Percentiles rank a stretch among this genome's conserved stretches.
phyloP scores from a whole-genome alignment of 2,329 filamentous ascomycete species.

The Tolypocladium sp. region DNA sequence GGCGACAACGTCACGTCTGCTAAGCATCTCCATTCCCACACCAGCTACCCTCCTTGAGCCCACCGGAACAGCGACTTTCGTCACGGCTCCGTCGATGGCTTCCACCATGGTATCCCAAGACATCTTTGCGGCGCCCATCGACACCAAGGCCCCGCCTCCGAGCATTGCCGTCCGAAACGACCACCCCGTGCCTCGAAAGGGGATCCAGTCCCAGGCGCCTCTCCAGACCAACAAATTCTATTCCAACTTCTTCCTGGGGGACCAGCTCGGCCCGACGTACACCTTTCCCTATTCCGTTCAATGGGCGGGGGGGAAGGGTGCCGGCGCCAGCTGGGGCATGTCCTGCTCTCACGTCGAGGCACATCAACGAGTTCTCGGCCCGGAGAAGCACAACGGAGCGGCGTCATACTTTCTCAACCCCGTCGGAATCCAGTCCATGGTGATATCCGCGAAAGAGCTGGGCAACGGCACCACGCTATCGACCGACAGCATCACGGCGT shows the following conservation, averaged over 20 bases:
- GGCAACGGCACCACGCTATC: conserved; percentile 47
- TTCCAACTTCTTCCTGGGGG: conserved; percentile 69
- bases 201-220: conserved; percentile 37
- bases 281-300: conserved; percentile 66
- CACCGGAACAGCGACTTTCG: neutral
- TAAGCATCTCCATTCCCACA: neutral
- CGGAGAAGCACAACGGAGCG: conserved; percentile 44
- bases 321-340: conserved; percentile 65
- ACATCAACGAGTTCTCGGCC: conserved; percentile 58
- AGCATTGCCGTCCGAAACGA: conserved; percentile 38
- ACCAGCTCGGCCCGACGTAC: conserved; percentile 60
- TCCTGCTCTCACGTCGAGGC: conserved; percentile 65
- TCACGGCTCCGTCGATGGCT: neutral
- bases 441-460: conserved; percentile 72
- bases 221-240: conserved; percentile 75
- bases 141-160: conserved; percentile 38
- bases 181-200: conserved; percentile 48
- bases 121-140: conserved; percentile 49
- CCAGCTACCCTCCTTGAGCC: neutral
- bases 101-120: conserved; percentile 24
- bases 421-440: conserved; percentile 69
- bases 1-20: no score
- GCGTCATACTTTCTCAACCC: conserved; percentile 71
- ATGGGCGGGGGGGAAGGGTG: conserved; percentile 57
- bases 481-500: conserved; percentile 44